These are phyloP conservation scores for Zygotorulaspora mrakii DNA, from an alignment of 1,139 yeast genomes.

Conservation along the genomic window DNA sequence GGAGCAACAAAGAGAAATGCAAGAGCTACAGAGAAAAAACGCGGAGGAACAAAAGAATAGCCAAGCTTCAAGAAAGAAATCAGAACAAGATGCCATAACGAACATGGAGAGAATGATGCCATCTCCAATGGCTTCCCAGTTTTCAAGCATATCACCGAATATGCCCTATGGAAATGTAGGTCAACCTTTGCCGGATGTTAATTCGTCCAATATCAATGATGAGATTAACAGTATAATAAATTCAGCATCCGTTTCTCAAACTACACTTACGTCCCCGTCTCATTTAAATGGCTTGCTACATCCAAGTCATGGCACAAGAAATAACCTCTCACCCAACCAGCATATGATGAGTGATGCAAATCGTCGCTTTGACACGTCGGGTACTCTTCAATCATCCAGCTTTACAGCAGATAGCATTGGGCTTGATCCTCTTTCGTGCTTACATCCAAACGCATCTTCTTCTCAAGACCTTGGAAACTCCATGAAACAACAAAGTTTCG, in stretches of 20 bases:
- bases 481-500: conserved; percentile 8
- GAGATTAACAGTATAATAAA: conserved; percentile 31
- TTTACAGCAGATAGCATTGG: conserved; percentile 6
- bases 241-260: conserved; percentile 27
- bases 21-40: conserved; percentile 33
- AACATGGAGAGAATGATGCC: conserved; percentile 15
- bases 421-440: conserved; percentile 8
- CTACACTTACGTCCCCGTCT: conserved; percentile 22
- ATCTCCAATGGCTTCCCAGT: conserved; percentile 4
- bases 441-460: conserved; percentile 7
- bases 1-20: conserved; percentile 20
- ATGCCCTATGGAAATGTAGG: conserved; percentile 9
- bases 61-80: neutral
- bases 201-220: conserved; percentile 19
- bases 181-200: conserved; percentile 7
- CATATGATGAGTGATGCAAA: conserved; percentile 5
- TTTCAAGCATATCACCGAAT: conserved; percentile 7
- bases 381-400: conserved; percentile 4
- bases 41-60: conserved; percentile 32
- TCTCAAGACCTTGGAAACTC: conserved; percentile 8
- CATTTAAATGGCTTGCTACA: conserved; percentile 19
- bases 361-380: conserved; percentile 7
- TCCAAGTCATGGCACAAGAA: conserved; percentile 7
- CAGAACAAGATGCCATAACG: too few relatives aligned
- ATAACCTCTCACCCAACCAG: conserved; percentile 1